Evolutionary conservation across 306 rosid species (phyloP), one percentile per base, ranked within the genome.

Genomic region (Rubus parviflorus): DNA sequence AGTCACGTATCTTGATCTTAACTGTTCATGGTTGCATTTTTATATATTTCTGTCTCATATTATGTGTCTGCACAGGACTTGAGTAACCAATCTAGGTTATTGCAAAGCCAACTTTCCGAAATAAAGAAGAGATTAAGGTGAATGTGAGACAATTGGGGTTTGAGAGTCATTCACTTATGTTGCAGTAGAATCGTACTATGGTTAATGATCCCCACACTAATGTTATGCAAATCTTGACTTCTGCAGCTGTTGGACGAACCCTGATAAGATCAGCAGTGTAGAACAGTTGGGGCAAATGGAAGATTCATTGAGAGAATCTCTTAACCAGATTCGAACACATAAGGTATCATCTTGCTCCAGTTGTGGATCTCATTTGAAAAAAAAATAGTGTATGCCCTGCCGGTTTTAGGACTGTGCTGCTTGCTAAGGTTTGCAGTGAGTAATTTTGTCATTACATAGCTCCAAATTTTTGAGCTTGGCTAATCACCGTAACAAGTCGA

Each of bases 221-320:
- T 77, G 61, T 57, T 80, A 20, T 80, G 46, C 54, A 62, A n/a
- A 70, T 81, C 71, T 76, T 83, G 83, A 51, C 54, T 52, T 79
- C 41, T 81, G 79, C 84, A 92, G 97, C 86, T 80, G 77, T 74
- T 93, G 95, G 93, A 75, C 49, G 45, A 86, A 87, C 56, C 89
- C 80, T 52, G 93, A 87, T 63, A 87, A 90, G 88, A 85, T 93
- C 63, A 88, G 83, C 77, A 86, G 63, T 83, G 84, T 88, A 68
- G 96, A 93, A 45, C 85, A 91, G 65, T 81, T 93, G 87, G 84
- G 82, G 67, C 92, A 86, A 46, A 86, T 91, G 97, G 97, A 93
- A 88, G 86, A 83, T 83, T 93, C 96, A 72, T 57, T 91, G 12
- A 83, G 85, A 85, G 92, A 93, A 79, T 91, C 96, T 4, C 89